Evolutionary conservation across 2,329 filamentous ascomycete genomes (phyloP), one percentile per base, ranked within the genome.

Genomic region (Neocatenulostroma microsporum): DNA sequence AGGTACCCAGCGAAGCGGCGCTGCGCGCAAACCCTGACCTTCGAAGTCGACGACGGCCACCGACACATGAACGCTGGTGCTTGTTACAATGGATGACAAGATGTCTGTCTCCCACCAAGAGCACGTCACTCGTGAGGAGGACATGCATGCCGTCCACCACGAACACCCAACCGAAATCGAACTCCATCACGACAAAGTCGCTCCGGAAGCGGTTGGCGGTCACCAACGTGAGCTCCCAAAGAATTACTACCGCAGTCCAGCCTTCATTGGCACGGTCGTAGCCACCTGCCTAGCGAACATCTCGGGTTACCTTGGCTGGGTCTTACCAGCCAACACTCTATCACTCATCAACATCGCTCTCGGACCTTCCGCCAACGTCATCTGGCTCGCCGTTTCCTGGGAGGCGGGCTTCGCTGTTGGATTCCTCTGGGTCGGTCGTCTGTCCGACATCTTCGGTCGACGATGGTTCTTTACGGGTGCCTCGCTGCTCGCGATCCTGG

Each of bases 251-350:
- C n/a, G 19, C 2, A 35, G 30, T 5, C 23, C 41, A 3, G 23
- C 25, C 5, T 44, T 44, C 30, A 28, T 45, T 10, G 42, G 42
- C 2, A 45, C 42, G 8, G 15, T 45, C 14, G 23, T 39, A 5
- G 42, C 42, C 26, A 45, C 42, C 8, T 45, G 42, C 37, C 29
- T 45, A 2, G 42, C 42, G 5, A 35, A 45, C 28, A 39, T 45
- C 19, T 36, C 32, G 26, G 41, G 42, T 2, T 45, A 45, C 25
- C 15, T 41, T 3, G 42, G 42, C 11, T 45, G 39, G 39, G 39
- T 45, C 3, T 25, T 45, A 18, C 42, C 42, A 6, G 42, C 42
- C 11, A 45, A 45, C 26, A 45, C 42, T 3, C 40, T 45, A 9
- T 36, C 35, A 12, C 19, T 45, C 6, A 45, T 45, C n/a, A 37